Percentiles rank a stretch among this genome's conserved stretches.
Conservation (phyloP, 352 stramenopile genomes). For the Phytophthora quininea region DNA sequence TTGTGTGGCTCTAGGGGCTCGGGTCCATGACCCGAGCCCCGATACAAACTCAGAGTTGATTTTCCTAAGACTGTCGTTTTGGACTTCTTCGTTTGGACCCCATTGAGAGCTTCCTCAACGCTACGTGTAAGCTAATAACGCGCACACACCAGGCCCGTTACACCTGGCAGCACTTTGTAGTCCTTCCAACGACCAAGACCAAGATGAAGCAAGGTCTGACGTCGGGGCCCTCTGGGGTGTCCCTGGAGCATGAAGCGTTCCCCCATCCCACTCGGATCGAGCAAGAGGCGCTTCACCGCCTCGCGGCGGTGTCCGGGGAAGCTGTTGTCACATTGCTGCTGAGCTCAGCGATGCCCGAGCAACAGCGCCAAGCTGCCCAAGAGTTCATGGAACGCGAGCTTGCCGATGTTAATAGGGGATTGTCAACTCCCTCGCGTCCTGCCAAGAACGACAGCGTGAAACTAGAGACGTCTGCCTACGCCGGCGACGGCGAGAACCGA, state of each 20-base stretch:
- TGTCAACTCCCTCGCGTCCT: conserved; percentile 5
- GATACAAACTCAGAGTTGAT: too few relatives aligned
- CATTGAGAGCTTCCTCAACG: too few relatives aligned
- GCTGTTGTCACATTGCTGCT: neutral
- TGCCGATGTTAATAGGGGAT: neutral
- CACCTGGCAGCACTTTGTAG: conserved; percentile 1
- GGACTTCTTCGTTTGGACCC: too few relatives aligned
- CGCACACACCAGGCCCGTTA: too few relatives aligned
- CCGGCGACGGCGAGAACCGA: conserved; percentile 1
- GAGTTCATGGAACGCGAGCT: conserved; percentile 19
- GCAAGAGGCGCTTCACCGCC: neutral
- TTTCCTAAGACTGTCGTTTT: too few relatives aligned
- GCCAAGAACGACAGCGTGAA: conserved; percentile 2
- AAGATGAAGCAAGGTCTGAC: neutral
- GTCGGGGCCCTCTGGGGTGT: neutral
- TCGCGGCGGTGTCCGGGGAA: neutral
- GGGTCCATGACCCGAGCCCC: too few relatives aligned
- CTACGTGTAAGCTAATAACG: too few relatives aligned
- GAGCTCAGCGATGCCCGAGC: neutral
- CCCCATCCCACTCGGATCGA: neutral
- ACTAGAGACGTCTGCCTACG: conserved; percentile 6
- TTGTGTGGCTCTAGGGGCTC: too few relatives aligned
- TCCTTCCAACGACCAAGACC: neutral
- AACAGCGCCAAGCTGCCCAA: conserved; percentile 7
- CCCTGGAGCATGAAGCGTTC: neutral